Conservation (phyloP, 2,329 filamentous ascomycete genomes). For the Aspergillus thermomutatus region DNA sequence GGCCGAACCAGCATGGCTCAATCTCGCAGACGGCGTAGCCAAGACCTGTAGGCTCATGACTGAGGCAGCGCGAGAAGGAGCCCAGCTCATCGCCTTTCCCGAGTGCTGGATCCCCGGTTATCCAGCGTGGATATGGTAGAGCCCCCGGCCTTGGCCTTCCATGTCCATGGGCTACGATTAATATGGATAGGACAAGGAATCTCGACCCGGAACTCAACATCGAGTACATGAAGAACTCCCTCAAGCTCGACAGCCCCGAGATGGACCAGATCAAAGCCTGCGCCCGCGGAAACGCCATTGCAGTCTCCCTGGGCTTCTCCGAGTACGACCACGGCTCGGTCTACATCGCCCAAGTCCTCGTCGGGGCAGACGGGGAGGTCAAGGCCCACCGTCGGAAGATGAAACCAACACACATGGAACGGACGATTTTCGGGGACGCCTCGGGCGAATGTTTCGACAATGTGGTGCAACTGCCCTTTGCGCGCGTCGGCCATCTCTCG, state of each 20-base stretch:
- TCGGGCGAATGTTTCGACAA: constrained; percentile 36
- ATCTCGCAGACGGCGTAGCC: constrained; percentile 52
- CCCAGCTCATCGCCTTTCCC: constrained; percentile 54
- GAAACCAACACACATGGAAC: constrained; percentile 54
- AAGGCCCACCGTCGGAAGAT: constrained; percentile 46
- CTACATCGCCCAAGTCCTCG: constrained; percentile 48
- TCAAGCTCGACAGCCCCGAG: constrained; percentile 28
- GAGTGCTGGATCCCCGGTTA: constrained; percentile 57
- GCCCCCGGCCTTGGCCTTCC: constrained; percentile 5
- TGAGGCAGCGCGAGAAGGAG: constrained; percentile 53
- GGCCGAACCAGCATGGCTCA: constrained; percentile 59
- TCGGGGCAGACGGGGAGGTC: constrained; percentile 42
- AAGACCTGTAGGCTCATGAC: constrained; percentile 58
- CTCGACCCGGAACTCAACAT: constrained; percentile 30
- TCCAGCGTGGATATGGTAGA: constrained; percentile 48
- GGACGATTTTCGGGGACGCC: constrained; percentile 50
- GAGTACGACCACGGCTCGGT: constrained; percentile 38
- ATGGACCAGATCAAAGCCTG: constrained; percentile 36
- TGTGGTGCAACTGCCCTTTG: constrained; percentile 39
- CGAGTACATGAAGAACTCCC: constrained; percentile 33
- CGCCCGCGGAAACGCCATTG: constrained; percentile 38
- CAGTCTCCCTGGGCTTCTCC: constrained; percentile 45
- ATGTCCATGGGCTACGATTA: too few species aligned
- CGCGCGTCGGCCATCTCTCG: constrained; percentile 42
- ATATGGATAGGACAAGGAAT: constrained; percentile 25